These are phyloP conservation scores for Penicillium sp. DNA, from an alignment of 2,329 filamentous ascomycete genomes.

Conservation along the genomic window DNA sequence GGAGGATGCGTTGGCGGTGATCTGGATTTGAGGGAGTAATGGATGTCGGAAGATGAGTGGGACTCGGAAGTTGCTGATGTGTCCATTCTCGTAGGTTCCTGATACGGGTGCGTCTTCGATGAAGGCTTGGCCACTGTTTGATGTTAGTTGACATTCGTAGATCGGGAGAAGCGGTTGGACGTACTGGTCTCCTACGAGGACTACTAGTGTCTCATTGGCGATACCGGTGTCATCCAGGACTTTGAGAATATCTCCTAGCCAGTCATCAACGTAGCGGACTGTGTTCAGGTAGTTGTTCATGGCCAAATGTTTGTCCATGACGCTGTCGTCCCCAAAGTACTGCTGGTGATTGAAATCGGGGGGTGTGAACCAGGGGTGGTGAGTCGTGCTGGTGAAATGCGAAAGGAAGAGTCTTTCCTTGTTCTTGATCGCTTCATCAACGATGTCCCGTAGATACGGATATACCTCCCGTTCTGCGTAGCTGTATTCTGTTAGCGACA, in stretches of 20 bases:
- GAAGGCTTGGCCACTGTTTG: constrained; percentile 42
- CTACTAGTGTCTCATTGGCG: constrained; percentile 47
- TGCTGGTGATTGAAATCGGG: constrained; percentile 25
- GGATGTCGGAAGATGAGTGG: constrained; percentile 48
- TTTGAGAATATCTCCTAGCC: constrained; percentile 41
- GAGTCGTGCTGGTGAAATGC: constrained; percentile 35
- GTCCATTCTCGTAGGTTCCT: constrained; percentile 45
- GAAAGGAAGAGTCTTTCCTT: constrained; percentile 31
- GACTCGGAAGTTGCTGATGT: constrained; percentile 46
- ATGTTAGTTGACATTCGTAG: constrained; percentile 1
- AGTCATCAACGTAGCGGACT: constrained; percentile 41
- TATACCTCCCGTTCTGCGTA: constrained; percentile 24
- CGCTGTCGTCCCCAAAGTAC: constrained; percentile 23
- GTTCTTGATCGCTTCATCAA: constrained; percentile 26
- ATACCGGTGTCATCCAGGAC: constrained; percentile 45
- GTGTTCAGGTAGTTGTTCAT: constrained; percentile 46
- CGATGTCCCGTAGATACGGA: constrained; percentile 29
- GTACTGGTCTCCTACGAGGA: constrained; percentile 45
- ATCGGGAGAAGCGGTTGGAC: not conserved
- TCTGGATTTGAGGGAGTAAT: constrained; percentile 43
- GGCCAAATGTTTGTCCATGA: constrained; percentile 30
- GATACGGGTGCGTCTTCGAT: constrained; percentile 39
- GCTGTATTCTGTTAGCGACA: not conserved
- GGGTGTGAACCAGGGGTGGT: constrained; percentile 45
- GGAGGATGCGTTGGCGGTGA: constrained; percentile 42